Conservation (phyloP, 352 stramenopile genomes). For the Hyaloperonospora arabidopsidis region DNA sequence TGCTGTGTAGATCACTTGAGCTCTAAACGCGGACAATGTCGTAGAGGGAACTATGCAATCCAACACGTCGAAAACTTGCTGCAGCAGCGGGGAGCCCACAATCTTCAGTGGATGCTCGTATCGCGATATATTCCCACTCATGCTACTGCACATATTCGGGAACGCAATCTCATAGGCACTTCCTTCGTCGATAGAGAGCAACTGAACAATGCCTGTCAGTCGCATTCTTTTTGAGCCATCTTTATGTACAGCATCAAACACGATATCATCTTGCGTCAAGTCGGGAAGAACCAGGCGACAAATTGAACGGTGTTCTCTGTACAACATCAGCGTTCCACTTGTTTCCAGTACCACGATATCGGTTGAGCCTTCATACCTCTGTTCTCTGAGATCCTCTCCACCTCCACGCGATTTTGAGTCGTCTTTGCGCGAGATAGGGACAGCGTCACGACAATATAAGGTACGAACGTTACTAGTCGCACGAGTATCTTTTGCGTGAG, state of each 20-base stretch:
- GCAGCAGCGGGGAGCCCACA: slow-evolving; percentile 24
- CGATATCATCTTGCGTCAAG: slow-evolving; percentile 1
- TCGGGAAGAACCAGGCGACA: slow-evolving; percentile 26
- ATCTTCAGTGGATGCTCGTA: slow-evolving; percentile 40
- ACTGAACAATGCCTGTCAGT: slow-evolving; percentile 15
- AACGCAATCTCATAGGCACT: slow-evolving; percentile 30
- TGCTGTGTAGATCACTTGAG: slow-evolving; percentile 13
- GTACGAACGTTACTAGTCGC: slow-evolving; percentile 10
- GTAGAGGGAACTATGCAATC: slow-evolving; percentile 20
- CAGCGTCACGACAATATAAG: slow-evolving; percentile 37
- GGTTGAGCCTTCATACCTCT: slow-evolving; percentile 1
- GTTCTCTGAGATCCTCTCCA: neutral
- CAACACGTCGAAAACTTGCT: slow-evolving; percentile 31
- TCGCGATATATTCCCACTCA: slow-evolving; percentile 23
- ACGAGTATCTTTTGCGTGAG: slow-evolving; percentile 4
- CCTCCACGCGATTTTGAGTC: slow-evolving; percentile 1
- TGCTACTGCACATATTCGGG: slow-evolving; percentile 10
- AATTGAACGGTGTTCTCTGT: slow-evolving; percentile 28
- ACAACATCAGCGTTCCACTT: slow-evolving; percentile 25
- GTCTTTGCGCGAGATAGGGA: slow-evolving; percentile 22
- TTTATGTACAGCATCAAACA: slow-evolving; percentile 1
- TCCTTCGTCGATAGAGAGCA: slow-evolving; percentile 22
- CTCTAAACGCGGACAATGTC: slow-evolving; percentile 15
- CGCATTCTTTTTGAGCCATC: slow-evolving; percentile 2
- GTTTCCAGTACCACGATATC: slow-evolving; percentile 43